A percentile compares a stretch with the other conserved stretches of the same genome.
Evolutionary conservation across 2,329 filamentous ascomycete species (phyloP).

Genomic region (Colletotrichum musicola): DNA sequence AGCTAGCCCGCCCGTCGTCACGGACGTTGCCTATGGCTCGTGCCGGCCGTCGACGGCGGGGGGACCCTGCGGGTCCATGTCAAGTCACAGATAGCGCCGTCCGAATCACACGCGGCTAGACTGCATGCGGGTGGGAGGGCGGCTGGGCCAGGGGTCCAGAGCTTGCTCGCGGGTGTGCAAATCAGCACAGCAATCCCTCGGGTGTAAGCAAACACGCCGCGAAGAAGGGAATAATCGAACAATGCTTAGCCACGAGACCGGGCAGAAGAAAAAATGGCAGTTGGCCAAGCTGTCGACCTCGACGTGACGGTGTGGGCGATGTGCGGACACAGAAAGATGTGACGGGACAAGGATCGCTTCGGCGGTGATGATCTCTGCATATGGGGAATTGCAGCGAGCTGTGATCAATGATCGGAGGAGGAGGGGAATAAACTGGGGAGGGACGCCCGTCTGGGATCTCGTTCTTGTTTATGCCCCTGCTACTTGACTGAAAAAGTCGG

Average conservation of each 20-base stretch:
- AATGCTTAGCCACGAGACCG: constrained; percentile 3
- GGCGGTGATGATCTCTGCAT: constrained; percentile 38
- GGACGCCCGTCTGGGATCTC: constrained; percentile 17
- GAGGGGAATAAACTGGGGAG: constrained; percentile 1
- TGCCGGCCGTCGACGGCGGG: constrained; percentile 35
- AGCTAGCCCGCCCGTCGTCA: constrained; percentile 25
- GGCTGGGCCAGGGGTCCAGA: constrained; percentile 30
- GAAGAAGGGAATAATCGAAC: neutral
- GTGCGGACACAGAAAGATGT: constrained; percentile 11
- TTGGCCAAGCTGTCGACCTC: constrained; percentile 8
- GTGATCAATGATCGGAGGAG: constrained; percentile 32
- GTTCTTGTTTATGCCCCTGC: constrained; percentile 28
- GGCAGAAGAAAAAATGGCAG: neutral
- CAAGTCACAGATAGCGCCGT: constrained; percentile 39
- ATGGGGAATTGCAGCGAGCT: constrained; percentile 29
- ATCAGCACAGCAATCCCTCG: constrained; percentile 18
- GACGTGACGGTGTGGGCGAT: constrained; percentile 6
- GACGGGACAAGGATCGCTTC: constrained; percentile 26
- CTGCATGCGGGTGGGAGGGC: constrained; percentile 33
- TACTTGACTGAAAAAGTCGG: neutral
- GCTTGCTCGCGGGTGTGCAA: neutral
- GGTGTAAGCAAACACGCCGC: neutral
- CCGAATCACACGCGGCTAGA: constrained; percentile 38
- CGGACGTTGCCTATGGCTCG: constrained; percentile 30
- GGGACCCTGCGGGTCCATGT: constrained; percentile 24